phyloP scores from a whole-genome alignment of 306 rosid genomes.

The Canavalia gladiata region DNA sequence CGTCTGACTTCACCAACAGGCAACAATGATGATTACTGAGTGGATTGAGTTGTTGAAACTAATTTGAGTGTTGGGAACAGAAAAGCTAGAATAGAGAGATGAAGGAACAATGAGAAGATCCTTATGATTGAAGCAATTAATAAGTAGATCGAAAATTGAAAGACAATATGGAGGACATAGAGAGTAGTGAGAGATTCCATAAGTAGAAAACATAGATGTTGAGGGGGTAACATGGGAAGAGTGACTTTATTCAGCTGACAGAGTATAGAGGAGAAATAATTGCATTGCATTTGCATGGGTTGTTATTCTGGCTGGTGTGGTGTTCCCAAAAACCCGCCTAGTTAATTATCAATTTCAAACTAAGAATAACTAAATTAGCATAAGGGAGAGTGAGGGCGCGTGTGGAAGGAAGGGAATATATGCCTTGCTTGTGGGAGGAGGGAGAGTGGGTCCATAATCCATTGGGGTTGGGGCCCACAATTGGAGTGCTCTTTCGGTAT shows the following conservation, averaged over 20 bases:
- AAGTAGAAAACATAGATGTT: no score
- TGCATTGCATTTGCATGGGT: no score
- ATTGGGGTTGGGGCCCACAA: constrained; percentile 52
- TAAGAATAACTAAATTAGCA: no score
- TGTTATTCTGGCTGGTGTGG: no score
- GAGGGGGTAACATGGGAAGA: constrained; percentile 48
- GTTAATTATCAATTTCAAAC: background rate
- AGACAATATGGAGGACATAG: constrained; percentile 3
- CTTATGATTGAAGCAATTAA: constrained; percentile 46
- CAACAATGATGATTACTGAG: background rate
- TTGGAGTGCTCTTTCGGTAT: constrained; percentile 87
- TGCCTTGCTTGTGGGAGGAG: constrained; percentile 93
- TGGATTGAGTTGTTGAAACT: constrained; percentile 16
- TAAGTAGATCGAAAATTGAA: background rate
- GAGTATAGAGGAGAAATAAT: no score
- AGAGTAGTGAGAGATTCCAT: no score
- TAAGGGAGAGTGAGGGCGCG: background rate
- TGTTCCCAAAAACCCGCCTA: constrained; percentile 44
- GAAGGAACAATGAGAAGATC: constrained; percentile 31
- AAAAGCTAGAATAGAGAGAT: background rate
- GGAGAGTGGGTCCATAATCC: constrained; percentile 70
- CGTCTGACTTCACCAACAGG: background rate
- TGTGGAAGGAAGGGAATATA: constrained; percentile 65
- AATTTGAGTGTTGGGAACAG: background rate
- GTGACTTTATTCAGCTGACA: constrained; percentile 59